A percentile compares a stretch with the other conserved stretches of the same genome.
These are phyloP conservation scores for Chlamydomonas asymmetrica DNA, from an alignment of 139 green algal species.

Conservation along the genomic window DNA sequence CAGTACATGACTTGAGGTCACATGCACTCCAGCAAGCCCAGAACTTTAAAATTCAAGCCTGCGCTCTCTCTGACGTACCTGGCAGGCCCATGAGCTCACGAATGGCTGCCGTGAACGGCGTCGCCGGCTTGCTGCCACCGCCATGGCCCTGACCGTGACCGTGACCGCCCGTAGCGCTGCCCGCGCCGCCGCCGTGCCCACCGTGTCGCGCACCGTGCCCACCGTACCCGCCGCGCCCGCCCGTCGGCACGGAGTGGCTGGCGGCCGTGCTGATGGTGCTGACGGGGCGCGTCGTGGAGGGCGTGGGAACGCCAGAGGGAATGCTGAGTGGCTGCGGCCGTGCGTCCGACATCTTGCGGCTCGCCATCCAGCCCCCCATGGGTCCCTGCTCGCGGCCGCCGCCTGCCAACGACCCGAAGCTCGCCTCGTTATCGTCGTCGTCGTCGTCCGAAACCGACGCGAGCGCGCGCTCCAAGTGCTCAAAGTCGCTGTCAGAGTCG, in stretches of 20 bases:
- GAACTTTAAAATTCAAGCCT: too few relatives aligned
- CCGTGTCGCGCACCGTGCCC: background rate
- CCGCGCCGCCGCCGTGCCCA: background rate
- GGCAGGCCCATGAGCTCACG: slow-evolving; percentile 49
- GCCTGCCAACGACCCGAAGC: background rate
- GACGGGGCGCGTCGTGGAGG: slow-evolving; percentile 3
- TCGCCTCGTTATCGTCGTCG: too few relatives aligned
- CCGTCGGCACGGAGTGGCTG: slow-evolving; percentile 19
- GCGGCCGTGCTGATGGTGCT: slow-evolving; percentile 14
- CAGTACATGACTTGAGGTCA: too few relatives aligned
- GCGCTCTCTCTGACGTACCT: too few relatives aligned
- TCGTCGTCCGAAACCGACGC: too few relatives aligned
- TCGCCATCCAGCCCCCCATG: background rate
- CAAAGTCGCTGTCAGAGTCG: slow-evolving; percentile 19
- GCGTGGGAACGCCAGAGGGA: slow-evolving; percentile 28
- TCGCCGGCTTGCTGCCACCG: slow-evolving; percentile 17
- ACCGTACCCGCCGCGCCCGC: background rate
- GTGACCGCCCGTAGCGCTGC: background rate
- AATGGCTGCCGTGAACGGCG: slow-evolving; percentile 48
- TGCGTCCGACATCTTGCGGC: slow-evolving; percentile 4
- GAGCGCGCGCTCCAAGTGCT: slow-evolving; percentile 32
- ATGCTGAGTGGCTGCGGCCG: slow-evolving; percentile 28
- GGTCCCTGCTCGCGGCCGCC: background rate
- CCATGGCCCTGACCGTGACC: too few relatives aligned
- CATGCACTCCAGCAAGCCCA: too few relatives aligned